phyloP scores from a whole-genome alignment of 1,284 basidiomycete genomes.

The Apiotrichum gracile region DNA sequence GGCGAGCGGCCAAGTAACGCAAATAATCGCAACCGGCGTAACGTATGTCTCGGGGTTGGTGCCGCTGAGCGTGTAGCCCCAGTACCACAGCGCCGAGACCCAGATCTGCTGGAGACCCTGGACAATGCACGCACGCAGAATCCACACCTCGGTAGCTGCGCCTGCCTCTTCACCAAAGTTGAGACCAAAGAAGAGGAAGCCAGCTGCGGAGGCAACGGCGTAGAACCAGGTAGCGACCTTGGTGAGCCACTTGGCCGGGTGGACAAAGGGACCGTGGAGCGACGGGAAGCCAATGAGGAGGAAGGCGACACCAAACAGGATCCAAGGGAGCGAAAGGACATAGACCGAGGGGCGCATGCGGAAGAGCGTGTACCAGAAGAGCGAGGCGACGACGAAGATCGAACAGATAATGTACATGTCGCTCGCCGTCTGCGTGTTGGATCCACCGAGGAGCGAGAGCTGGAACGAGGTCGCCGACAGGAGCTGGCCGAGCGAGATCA shows the following conservation, averaged over 20 bases:
- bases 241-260: conserved; percentile 60
- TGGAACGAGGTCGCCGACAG: conserved; percentile 74
- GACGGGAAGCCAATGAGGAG: conserved; percentile 83
- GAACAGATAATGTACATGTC: conserved; percentile 85
- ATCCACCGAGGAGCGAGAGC: conserved; percentile 77
- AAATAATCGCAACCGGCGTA: conserved; percentile 52
- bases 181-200: conserved; percentile 85
- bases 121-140: conserved; percentile 76
- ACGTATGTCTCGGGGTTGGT: conserved; percentile 39
- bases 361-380: conserved; percentile 86
- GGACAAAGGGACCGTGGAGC: conserved; percentile 57
- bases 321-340: conserved; percentile 76
- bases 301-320: conserved; percentile 83
- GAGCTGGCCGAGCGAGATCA: conserved; percentile 76
- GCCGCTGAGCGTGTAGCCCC: conserved; percentile 72
- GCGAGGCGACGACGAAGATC: conserved; percentile 74
- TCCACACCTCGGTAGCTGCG: conserved; percentile 87
- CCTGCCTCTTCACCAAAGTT: conserved; percentile 95
- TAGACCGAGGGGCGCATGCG: conserved; percentile 79
- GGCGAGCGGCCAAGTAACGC: conserved; percentile 75
- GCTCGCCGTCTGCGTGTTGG: conserved; percentile 69
- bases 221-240: conserved; percentile 79
- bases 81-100: conserved; percentile 88
- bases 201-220: conserved; percentile 78
- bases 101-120: conserved; percentile 89